Conservation (phyloP, 2,329 filamentous ascomycete genomes). For the Canariomyces notabilis region DNA sequence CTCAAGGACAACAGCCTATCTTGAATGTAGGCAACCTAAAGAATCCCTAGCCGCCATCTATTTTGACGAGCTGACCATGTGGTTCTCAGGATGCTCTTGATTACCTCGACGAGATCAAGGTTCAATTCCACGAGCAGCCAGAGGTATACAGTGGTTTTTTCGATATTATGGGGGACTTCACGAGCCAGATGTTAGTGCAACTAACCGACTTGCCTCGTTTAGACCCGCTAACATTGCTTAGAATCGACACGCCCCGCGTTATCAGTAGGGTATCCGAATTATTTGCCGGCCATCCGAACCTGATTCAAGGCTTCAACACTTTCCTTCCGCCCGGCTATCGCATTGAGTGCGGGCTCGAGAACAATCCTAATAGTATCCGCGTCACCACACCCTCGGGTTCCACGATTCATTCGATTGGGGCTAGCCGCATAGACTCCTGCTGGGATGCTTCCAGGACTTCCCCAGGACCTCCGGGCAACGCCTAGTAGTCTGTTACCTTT, state of each 20-base stretch:
- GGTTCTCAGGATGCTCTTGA: slow-evolving; percentile 65
- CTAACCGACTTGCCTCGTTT: background rate
- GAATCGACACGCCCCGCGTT: slow-evolving; percentile 94
- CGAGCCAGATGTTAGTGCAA: slow-evolving; percentile 77
- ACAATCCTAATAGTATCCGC: slow-evolving; percentile 91
- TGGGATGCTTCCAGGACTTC: no score
- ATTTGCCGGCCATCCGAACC: slow-evolving; percentile 89
- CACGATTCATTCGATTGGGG: slow-evolving; percentile 78
- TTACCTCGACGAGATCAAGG: slow-evolving; percentile 97
- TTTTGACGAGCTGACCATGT: slow-evolving; percentile 24
- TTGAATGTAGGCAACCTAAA: slow-evolving; percentile 56
- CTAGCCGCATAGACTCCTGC: no score
- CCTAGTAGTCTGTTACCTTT: no score
- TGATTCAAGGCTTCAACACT: slow-evolving; percentile 97
- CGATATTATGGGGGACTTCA: slow-evolving; percentile 99
- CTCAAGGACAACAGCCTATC: slow-evolving; percentile 80
- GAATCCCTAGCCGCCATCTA: background rate
- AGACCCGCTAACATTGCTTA: slow-evolving; percentile 28
- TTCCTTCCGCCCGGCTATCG: slow-evolving; percentile 93
- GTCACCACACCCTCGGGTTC: slow-evolving; percentile 98
- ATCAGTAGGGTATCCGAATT: slow-evolving; percentile 94
- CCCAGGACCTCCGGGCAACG: no score
- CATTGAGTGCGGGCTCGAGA: slow-evolving; percentile 90
- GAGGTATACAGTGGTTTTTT: slow-evolving; percentile 96
- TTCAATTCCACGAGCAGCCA: slow-evolving; percentile 92